A percentile compares a stretch with the other conserved stretches of the same genome.
Conservation (phyloP, 2,329 filamentous ascomycete genomes). For the Sclerotinia trifoliorum region DNA sequence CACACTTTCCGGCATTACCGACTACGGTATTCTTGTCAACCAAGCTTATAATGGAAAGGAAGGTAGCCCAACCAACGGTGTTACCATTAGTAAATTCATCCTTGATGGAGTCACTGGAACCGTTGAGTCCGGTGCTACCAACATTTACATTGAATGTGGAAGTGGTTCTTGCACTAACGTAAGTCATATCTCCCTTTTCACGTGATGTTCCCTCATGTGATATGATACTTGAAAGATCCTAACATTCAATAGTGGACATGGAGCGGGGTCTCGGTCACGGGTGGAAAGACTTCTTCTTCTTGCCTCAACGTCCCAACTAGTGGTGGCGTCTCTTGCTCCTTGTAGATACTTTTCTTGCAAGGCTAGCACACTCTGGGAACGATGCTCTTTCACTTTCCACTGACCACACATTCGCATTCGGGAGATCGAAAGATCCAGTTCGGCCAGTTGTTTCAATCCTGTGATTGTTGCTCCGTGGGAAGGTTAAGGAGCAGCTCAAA, state of each 20-base stretch:
- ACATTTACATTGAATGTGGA: slow-evolving; percentile 55
- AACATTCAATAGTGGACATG: slow-evolving; percentile 48
- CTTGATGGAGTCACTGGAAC: slow-evolving; percentile 46
- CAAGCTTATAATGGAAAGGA: slow-evolving; percentile 55
- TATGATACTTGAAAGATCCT: not conserved
- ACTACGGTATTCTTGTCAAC: slow-evolving; percentile 53
- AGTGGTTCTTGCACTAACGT: slow-evolving; percentile 47
- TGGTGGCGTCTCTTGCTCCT: slow-evolving; percentile 25
- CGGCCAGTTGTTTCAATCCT: not conserved
- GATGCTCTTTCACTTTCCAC: too few relatives aligned
- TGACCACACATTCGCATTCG: not conserved
- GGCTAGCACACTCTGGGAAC: not conserved
- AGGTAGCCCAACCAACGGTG: slow-evolving; percentile 47
- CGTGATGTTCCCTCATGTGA: not conserved
- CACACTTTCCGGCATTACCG: slow-evolving; percentile 48
- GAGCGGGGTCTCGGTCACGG: slow-evolving; percentile 49
- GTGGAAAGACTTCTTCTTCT: slow-evolving; percentile 47
- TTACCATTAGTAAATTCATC: slow-evolving; percentile 50
- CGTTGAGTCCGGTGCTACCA: slow-evolving; percentile 42
- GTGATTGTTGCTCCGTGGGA: not conserved
- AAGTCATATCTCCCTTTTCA: not conserved
- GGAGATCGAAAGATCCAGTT: not conserved
- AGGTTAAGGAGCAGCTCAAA: not conserved
- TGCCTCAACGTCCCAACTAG: slow-evolving; percentile 43
- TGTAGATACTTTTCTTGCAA: not conserved